A percentile compares a stretch with the other conserved stretches of the same genome.
These are phyloP conservation scores for Shiraia bambusicola DNA, from an alignment of 2,329 filamentous ascomycete species.

Conservation along the genomic window DNA sequence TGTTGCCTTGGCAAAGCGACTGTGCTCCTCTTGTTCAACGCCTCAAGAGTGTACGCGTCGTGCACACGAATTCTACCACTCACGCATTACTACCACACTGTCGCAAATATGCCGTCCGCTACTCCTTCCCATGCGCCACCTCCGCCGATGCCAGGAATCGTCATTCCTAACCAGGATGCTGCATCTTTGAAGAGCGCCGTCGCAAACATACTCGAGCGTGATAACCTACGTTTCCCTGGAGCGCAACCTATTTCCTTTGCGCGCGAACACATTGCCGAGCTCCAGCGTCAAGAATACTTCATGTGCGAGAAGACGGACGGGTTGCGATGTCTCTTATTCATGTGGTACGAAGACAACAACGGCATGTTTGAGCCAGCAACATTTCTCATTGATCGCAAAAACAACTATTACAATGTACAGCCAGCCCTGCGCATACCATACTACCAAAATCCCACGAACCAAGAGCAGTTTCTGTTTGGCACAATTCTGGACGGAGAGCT, in stretches of 20 bases:
- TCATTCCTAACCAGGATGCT: slow-evolving; percentile 24
- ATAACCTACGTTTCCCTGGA: slow-evolving; percentile 72
- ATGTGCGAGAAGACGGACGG: slow-evolving; percentile 98
- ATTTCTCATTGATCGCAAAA: slow-evolving; percentile 96
- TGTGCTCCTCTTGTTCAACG: background rate
- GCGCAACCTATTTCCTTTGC: slow-evolving; percentile 95
- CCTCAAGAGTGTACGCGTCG: background rate
- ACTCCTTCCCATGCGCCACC: slow-evolving; percentile 26
- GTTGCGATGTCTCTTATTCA: slow-evolving; percentile 91
- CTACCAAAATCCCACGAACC: slow-evolving; percentile 58
- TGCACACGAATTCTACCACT: background rate
- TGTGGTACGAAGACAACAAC: slow-evolving; percentile 63
- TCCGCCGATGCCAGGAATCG: slow-evolving; percentile 40
- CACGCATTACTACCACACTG: background rate
- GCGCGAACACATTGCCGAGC: slow-evolving; percentile 76
- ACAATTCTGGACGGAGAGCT: slow-evolving; percentile 93
- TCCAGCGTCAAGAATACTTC: slow-evolving; percentile 85
- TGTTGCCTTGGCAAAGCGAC: no score
- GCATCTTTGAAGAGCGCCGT: slow-evolving; percentile 69
- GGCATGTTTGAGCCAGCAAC: slow-evolving; percentile 54
- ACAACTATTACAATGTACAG: slow-evolving; percentile 89
- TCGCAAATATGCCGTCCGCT: slow-evolving; percentile 21
- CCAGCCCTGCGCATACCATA: slow-evolving; percentile 77
- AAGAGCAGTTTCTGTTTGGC: slow-evolving; percentile 67
- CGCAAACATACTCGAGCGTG: slow-evolving; percentile 70